phyloP scores from a whole-genome alignment of 371 early-diverging fungal genomes.

The Mortierella sp. region DNA sequence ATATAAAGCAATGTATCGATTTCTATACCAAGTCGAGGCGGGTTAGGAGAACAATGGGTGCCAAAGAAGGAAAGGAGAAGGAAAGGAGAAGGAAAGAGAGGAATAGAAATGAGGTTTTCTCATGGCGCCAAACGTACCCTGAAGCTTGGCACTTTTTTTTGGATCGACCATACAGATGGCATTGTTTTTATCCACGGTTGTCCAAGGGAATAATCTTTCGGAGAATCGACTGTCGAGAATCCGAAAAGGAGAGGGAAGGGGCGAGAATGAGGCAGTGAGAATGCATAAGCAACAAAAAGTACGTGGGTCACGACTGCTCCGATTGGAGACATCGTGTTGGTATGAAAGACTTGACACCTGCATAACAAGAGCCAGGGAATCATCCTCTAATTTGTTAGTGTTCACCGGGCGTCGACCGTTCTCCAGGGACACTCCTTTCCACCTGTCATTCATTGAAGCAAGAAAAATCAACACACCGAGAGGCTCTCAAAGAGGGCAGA shows the following conservation, averaged over 20 bases:
- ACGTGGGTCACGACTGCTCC: background rate
- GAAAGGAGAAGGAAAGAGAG: no score
- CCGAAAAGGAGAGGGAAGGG: background rate
- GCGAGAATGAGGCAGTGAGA: background rate
- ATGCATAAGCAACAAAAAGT: background rate
- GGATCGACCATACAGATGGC: background rate
- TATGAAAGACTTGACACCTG: background rate
- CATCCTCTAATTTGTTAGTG: background rate
- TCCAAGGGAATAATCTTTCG: background rate
- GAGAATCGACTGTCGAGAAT: background rate
- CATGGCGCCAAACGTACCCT: background rate
- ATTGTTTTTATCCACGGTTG: background rate
- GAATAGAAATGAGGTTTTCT: background rate
- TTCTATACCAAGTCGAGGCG: background rate
- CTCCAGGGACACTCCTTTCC: background rate
- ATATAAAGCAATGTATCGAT: background rate
- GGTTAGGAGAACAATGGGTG: background rate
- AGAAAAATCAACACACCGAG: background rate
- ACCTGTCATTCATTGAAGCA: background rate
- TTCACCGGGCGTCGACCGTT: background rate
- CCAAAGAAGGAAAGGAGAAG: slow-evolving; percentile 2
- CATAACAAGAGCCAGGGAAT: background rate
- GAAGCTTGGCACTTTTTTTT: background rate
- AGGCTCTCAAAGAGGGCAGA: background rate
- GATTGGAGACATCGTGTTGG: background rate